Percentiles rank a stretch among this genome's conserved stretches.
phyloP scores from a whole-genome alignment of 345 rosid genomes.

The Lumnitzera littorea region DNA sequence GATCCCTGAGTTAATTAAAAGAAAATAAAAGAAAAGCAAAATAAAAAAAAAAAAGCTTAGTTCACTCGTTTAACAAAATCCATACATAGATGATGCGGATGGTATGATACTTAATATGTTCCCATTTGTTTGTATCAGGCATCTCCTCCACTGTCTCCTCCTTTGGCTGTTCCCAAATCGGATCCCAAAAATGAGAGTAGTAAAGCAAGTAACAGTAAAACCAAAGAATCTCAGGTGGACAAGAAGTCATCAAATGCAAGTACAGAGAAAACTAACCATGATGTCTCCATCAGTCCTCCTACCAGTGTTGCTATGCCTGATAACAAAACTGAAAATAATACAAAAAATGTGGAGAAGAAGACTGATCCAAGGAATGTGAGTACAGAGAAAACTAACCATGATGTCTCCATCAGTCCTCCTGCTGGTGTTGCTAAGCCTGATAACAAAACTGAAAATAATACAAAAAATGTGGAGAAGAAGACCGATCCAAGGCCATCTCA shows the following conservation, averaged over 20 bases:
- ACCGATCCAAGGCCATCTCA: slow-evolving; percentile 22
- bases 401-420: slow-evolving; percentile 16
- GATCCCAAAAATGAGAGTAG: slow-evolving; percentile 11
- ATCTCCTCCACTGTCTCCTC: slow-evolving; percentile 28
- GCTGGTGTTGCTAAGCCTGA: slow-evolving; percentile 13
- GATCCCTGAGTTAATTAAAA: too few species aligned
- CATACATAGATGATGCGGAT: too few species aligned
- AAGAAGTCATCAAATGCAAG: slow-evolving; percentile 3
- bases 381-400: slow-evolving; percentile 10
- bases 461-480: slow-evolving; percentile 14
- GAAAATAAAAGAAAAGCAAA: too few species aligned
- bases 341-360: slow-evolving; percentile 14
- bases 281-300: slow-evolving; percentile 16
- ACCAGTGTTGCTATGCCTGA: slow-evolving; percentile 13
- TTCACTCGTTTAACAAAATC: too few species aligned
- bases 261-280: slow-evolving; percentile 13
- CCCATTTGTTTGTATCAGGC: slow-evolving; percentile 19
- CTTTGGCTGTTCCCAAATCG: slow-evolving; percentile 2
- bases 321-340: slow-evolving; percentile 4
- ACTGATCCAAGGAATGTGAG: slow-evolving; percentile 10
- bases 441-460: slow-evolving; percentile 4
- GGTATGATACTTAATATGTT: too few species aligned
- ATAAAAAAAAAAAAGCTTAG: too few species aligned
- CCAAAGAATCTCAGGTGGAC: not conserved
- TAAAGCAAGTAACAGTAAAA: slow-evolving; percentile 10